These are phyloP conservation scores for Sugiyamaella novakii DNA, from an alignment of 1,139 yeast genomes.

Conservation along the genomic window DNA sequence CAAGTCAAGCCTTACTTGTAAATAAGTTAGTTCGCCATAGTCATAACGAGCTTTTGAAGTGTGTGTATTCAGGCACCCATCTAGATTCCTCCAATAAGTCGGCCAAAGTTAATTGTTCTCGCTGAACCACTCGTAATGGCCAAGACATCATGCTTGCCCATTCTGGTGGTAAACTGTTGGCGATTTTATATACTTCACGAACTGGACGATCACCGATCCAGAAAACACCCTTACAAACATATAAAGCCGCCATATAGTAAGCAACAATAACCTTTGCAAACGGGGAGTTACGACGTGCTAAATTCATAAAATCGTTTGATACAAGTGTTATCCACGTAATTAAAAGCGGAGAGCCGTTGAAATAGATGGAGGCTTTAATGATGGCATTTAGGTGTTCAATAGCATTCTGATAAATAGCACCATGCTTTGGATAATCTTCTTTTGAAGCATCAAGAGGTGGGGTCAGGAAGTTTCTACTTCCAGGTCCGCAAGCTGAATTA, in stretches of 20 bases:
- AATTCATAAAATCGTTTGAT: constrained; percentile 26
- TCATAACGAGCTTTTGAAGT: not conserved
- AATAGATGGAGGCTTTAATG: constrained; percentile 14
- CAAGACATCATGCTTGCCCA: constrained; percentile 26
- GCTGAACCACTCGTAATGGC: constrained; percentile 22
- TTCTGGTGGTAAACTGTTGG: constrained; percentile 21
- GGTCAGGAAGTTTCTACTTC: not conserved
- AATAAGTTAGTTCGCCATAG: constrained; percentile 9
- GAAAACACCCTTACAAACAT: constrained; percentile 23
- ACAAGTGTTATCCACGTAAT: constrained; percentile 28
- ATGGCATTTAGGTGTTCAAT: constrained; percentile 14
- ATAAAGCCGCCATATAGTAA: constrained; percentile 28
- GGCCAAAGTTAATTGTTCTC: constrained; percentile 4
- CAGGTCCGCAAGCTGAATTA: not conserved
- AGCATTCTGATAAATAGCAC: constrained; percentile 11
- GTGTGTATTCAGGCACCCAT: constrained; percentile 7
- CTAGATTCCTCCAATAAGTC: constrained; percentile 14
- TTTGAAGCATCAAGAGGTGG: not conserved
- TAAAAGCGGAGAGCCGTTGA: constrained; percentile 17
- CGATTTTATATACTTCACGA: constrained; percentile 23
- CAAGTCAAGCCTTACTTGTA: constrained; percentile 13
- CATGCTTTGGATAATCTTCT: not conserved
- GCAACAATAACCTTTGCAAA: constrained; percentile 29
- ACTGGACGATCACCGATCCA: constrained; percentile 31
- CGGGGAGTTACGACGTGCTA: constrained; percentile 28